Percentiles rank a stretch among this genome's conserved stretches.
Conservation (phyloP, 352 stramenopile genomes). For the Pelagophyceae sp. region DNA sequence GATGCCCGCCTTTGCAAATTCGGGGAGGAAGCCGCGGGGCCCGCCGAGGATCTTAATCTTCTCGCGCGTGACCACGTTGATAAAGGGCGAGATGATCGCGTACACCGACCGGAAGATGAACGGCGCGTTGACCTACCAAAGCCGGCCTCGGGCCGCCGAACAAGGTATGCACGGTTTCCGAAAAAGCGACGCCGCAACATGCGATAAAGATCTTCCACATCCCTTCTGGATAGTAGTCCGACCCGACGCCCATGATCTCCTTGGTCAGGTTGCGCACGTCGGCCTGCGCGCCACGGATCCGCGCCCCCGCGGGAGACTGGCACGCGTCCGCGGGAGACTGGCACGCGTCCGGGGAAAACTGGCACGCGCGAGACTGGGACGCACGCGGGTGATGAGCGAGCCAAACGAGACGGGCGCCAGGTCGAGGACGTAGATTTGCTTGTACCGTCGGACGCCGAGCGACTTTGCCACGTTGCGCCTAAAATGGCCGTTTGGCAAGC, state of each 20-base stretch:
- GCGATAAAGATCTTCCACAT: slow-evolving; percentile 63
- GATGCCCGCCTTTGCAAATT: neutral
- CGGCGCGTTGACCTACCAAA: slow-evolving; percentile 45
- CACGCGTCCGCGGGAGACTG: too few species aligned
- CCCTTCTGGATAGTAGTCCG: slow-evolving; percentile 66
- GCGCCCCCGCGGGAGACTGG: too few species aligned
- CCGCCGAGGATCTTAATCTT: slow-evolving; percentile 70
- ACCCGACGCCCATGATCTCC: slow-evolving; percentile 63
- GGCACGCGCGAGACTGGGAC: too few species aligned
- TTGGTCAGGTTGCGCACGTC: slow-evolving; percentile 28
- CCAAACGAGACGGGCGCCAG: slow-evolving; percentile 45
- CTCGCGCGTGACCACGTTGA: slow-evolving; percentile 60
- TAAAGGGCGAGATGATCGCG: slow-evolving; percentile 60
- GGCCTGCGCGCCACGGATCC: too few species aligned
- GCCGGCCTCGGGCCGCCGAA: neutral
- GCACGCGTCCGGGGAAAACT: too few species aligned
- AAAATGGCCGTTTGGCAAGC: neutral
- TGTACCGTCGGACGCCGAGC: slow-evolving; percentile 54
- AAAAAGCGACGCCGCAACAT: neutral
- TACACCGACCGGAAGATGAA: slow-evolving; percentile 68
- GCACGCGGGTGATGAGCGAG: neutral
- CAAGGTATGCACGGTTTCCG: neutral
- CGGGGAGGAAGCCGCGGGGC: slow-evolving; percentile 47
- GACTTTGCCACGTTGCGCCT: slow-evolving; percentile 45
- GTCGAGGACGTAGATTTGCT: slow-evolving; percentile 68